Percentiles rank a stretch among this genome's conserved stretches.
Conservation (phyloP, 2,329 filamentous ascomycete genomes). For the Exophiala lecanii-corni region DNA sequence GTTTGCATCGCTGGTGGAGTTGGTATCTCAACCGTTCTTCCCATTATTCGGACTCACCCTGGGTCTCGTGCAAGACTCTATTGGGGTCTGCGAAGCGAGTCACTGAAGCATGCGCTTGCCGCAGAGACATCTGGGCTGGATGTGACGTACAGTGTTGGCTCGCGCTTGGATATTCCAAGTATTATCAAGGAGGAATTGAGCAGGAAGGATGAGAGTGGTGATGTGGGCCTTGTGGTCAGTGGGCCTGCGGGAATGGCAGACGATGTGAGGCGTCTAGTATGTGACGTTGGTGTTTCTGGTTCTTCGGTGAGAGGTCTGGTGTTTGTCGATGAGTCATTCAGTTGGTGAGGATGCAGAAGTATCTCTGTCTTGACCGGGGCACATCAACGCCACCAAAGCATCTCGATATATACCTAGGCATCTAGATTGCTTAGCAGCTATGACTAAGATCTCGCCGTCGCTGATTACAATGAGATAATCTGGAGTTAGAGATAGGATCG, state of each 20-base stretch:
- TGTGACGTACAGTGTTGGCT: neutral
- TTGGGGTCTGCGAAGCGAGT: neutral
- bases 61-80: neutral
- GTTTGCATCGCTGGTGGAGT: constrained; percentile 34
- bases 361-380: too few relatives aligned
- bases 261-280: neutral
- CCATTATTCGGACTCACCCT: neutral
- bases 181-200: neutral
- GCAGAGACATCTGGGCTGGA: neutral
- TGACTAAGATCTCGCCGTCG: too few relatives aligned
- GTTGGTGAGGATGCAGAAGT: constrained; percentile 1
- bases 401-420: too few relatives aligned
- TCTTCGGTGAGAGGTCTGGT: neutral
- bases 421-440: too few relatives aligned
- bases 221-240: neutral
- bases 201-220: neutral
- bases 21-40: constrained; percentile 29
- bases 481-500: too few relatives aligned
- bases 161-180: neutral
- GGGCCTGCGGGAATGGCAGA: neutral
- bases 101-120: neutral
- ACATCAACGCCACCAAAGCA: constrained; percentile 12
- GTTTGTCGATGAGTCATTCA: neutral
- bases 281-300: neutral
- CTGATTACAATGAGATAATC: too few relatives aligned